Evolutionary conservation across 2,329 filamentous ascomycete genomes (phyloP), one percentile per base, ranked within the genome.

Genomic region (Fusarium bulbicola): DNA sequence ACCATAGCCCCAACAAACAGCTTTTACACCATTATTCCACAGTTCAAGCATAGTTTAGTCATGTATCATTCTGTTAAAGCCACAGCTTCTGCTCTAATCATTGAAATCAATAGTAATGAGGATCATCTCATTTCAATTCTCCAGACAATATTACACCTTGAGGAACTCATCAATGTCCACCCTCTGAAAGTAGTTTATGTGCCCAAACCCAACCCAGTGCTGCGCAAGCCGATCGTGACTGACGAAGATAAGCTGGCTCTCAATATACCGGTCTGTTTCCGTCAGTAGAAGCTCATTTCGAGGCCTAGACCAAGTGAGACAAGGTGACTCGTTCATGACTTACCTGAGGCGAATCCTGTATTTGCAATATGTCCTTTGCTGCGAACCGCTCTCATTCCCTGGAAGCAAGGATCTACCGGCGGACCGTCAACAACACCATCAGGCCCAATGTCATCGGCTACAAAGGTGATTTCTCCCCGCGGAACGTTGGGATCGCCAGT

Each of bases 401-500:
- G 81, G 80, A 97, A 97, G 5, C 89, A 88, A 2, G 88, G 83
- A 66, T 95, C 92, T 3, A 88, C 84, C 2, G 91, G 90, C 3
- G 66, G 65, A 14, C 90, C 84, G 0, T 91, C 85, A 2, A 95
- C 82, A 28, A 92, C 86, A 0, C 93, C 94, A 1, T 79, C 82
- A 0, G 87, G 85, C 0, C 93, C 92, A 40, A 98, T 89, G 75
- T 98, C 94, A 10, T 94, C 89, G 0, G 91, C 92, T 7, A 93
- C 87, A 79, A 97, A 98, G 0, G 93, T 94, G 74, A 91, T 90
- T 80, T 98, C 92, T 14, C 95, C 95, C 14, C 95, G 88, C 0
- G 95, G 95, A 20, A 98, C 91, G 74, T 98, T 97, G 0, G 92
- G 90, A 78, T 99, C 95, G 2, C 95, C 95, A 0, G 95, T 98